Conservation (phyloP, 73 alveolate genomes). For the Blepharisma stoltei region DNA sequence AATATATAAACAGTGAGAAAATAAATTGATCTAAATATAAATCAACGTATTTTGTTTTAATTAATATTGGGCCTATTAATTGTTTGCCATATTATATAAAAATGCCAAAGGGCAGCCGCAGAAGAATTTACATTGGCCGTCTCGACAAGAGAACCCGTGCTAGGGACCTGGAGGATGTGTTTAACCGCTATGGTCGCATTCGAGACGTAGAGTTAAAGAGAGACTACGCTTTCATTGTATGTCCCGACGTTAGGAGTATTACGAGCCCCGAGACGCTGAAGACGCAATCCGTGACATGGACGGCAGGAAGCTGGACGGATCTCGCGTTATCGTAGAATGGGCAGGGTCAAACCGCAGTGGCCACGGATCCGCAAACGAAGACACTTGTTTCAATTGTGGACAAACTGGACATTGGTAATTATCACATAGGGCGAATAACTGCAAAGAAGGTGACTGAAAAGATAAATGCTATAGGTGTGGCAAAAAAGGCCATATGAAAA, state of each 20-base stretch:
- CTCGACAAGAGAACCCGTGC: slow-evolving; percentile 35
- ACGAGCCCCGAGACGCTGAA: slow-evolving; percentile 51
- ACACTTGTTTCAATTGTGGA: slow-evolving; percentile 74
- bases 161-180: slow-evolving; percentile 43
- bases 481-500: slow-evolving; percentile 40
- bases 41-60: too few species aligned
- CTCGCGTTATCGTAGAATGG: slow-evolving; percentile 41
- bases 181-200: slow-evolving; percentile 45
- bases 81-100: background rate
- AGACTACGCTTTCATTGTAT: slow-evolving; percentile 53
- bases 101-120: slow-evolving; percentile 1
- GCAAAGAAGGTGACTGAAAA: slow-evolving; percentile 54
- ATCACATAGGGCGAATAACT: slow-evolving; percentile 62
- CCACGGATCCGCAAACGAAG: slow-evolving; percentile 63
- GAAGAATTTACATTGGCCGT: slow-evolving; percentile 48
- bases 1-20: too few species aligned
- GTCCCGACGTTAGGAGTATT: slow-evolving; percentile 48
- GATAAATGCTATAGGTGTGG: slow-evolving; percentile 48
- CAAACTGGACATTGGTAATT: slow-evolving; percentile 69
- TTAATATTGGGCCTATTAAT: too few species aligned
- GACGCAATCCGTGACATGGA: slow-evolving; percentile 53
- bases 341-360: slow-evolving; percentile 27
- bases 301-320: slow-evolving; percentile 46
- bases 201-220: slow-evolving; percentile 45
- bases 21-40: too few species aligned